phyloP scores from a whole-genome alignment of 129 eudicot genomes.

The Dittrichia graveolens region DNA sequence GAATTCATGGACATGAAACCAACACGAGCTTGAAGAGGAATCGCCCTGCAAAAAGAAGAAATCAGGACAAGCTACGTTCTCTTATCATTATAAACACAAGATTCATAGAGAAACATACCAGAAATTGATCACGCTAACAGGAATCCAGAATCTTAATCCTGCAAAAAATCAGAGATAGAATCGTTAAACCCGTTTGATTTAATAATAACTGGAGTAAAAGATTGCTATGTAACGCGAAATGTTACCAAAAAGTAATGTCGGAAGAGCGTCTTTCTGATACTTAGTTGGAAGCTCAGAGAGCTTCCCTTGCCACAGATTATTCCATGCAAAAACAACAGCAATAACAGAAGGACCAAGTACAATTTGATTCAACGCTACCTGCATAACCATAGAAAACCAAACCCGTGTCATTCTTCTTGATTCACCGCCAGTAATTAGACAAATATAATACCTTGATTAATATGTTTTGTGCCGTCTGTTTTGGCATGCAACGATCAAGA shows the following conservation, averaged over 20 bases:
- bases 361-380: constrained; percentile 90
- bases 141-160: constrained; percentile 98
- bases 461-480: constrained; percentile 65
- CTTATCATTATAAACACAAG: not conserved
- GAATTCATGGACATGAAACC: constrained; percentile 94
- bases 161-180: constrained; percentile 33
- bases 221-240: not conserved
- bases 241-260: constrained; percentile 67
- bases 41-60: constrained; percentile 40
- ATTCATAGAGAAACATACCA: constrained; percentile 47
- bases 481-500: constrained; percentile 80
- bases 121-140: constrained; percentile 81
- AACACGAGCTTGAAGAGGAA: constrained; percentile 97
- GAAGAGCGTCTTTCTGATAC: constrained; percentile 83
- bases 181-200: not conserved
- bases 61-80: not conserved
- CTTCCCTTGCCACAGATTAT: constrained; percentile 90
- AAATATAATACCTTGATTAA: constrained; percentile 52
- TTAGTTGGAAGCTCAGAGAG: constrained; percentile 86
- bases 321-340: constrained; percentile 95
- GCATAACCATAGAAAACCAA: constrained; percentile 1
- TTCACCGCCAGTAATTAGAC: not conserved
- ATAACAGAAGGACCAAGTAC: constrained; percentile 84
- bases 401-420: not conserved
- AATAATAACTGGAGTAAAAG: not conserved